phyloP scores from a whole-genome alignment of 2,329 filamentous ascomycete species.

The Botrytis cinerea region DNA sequence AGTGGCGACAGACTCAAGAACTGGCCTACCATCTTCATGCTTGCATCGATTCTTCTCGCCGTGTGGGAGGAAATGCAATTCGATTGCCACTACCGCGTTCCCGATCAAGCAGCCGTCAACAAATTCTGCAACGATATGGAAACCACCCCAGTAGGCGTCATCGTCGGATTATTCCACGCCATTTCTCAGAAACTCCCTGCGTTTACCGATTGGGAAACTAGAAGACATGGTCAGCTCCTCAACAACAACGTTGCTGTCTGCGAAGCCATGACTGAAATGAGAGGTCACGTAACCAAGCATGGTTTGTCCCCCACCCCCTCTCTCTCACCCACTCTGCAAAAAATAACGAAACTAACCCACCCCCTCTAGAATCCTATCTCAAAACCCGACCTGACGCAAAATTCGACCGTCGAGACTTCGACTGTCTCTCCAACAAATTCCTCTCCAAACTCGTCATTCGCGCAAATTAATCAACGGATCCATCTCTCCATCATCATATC shows the following conservation, averaged over 20 bases:
- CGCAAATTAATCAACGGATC: conserved; percentile 65
- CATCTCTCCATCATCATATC: not conserved
- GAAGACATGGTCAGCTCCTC: conserved; percentile 85
- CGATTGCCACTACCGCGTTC: conserved; percentile 93
- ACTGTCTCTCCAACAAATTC: conserved; percentile 96
- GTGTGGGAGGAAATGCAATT: conserved; percentile 99
- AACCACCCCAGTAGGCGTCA: conserved; percentile 90
- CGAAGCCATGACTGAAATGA: conserved; percentile 94
- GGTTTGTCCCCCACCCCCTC: conserved; percentile 58
- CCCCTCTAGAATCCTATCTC: conserved; percentile 74
- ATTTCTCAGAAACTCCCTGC: conserved; percentile 95
- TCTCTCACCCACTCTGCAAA: not conserved
- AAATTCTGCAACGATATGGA: conserved; percentile 99
- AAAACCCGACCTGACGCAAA: conserved; percentile 72
- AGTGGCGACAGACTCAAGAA: conserved; percentile 97
- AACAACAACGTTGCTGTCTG: conserved; percentile 91
- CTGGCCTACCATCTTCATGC: conserved; percentile 98
- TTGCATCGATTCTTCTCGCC: conserved; percentile 86
- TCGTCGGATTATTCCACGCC: conserved; percentile 94
- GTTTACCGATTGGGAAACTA: conserved; percentile 91
- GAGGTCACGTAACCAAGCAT: conserved; percentile 88
- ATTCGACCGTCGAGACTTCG: conserved; percentile 91
- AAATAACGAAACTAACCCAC: conserved; percentile 47
- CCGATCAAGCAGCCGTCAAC: conserved; percentile 78
- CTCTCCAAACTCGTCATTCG: conserved; percentile 94